These are phyloP conservation scores for Solanum boliviense DNA, from an alignment of 257 asterid genomes.

Conservation along the genomic window DNA sequence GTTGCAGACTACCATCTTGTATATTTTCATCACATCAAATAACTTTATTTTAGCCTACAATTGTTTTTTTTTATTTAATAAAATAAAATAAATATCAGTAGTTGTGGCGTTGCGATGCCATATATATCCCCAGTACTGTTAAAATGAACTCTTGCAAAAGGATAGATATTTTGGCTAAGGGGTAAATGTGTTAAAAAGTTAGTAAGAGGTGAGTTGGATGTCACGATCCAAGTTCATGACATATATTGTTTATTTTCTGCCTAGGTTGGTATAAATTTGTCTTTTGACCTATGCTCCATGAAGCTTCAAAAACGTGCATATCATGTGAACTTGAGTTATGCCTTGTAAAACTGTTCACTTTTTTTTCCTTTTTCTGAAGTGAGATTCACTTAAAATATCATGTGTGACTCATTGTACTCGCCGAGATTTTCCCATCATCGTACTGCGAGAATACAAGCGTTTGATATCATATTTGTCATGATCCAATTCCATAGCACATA, in stretches of 20 bases:
- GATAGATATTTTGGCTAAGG: neutral
- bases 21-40: neutral
- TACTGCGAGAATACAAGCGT: fast-evolving
- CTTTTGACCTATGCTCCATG: neutral
- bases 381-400: neutral
- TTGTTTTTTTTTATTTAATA: too few species aligned
- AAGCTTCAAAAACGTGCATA: too few species aligned
- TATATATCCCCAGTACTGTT: neutral
- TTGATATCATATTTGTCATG: neutral
- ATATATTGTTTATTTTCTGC: too few species aligned
- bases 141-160: neutral
- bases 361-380: neutral
- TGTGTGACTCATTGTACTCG: neutral
- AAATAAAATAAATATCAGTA: neutral
- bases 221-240: neutral
- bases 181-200: neutral
- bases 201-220: neutral
- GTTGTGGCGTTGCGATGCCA: neutral
- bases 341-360: neutral
- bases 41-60: neutral
- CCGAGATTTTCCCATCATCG: fast-evolving
- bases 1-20: neutral
- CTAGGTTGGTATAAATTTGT: too few species aligned
- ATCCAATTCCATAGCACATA: neutral
- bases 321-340: neutral